Evolutionary conservation across 768 basidiomycete species (phyloP), one percentile per base, ranked within the genome.

Genomic region (Auriscalpium microsporum): DNA sequence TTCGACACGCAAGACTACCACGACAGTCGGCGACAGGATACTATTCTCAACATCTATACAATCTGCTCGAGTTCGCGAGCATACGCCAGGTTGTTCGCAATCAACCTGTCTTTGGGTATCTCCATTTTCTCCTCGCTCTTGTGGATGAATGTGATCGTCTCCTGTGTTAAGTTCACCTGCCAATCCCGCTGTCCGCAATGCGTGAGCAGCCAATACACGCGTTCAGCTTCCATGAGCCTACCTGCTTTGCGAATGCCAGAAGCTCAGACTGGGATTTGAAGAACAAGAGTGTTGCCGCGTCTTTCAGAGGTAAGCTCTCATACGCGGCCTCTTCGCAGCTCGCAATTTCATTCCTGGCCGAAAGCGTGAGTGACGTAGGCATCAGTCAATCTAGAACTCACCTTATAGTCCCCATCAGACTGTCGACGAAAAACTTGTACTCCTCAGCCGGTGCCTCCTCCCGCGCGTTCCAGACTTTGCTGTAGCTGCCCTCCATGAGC

Each of bases 401-500:
- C 94, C 94, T 75, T 63, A 97, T 94, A 4, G 94, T 97, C 14
- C 86, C 87, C 86, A 96, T 91, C 64, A 96, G 74, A 63, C 89
- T 89, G 65, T 94, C 90, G 10, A 96, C 83, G 63, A 97, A 92
- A 74, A 90, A 90, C 62, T 87, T 90, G 76, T 96, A 96, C 67
- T 98, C 95, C 59, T 93, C 90, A 38, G 89, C 82, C 1, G 94
- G 93, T 1, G 94, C 90, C 63, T 93, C 86, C 60, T 90, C 90
- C 61, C 94, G 82, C 38, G 94, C 94, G 64, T 89, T 84, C 90
- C 94, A 99, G 10, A 97, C 95, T 69, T 95, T 95, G 71, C 90
- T 92, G 69, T 98, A 99, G 64, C 88, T 89, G 40, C 95, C 95
- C 69, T 98, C 95, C 95, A 99, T 99, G 46, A 98, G 79, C 90